These are phyloP conservation scores for Paramecium tetraurelia DNA, from an alignment of 73 alveolate genomes.

Conservation along the genomic window DNA sequence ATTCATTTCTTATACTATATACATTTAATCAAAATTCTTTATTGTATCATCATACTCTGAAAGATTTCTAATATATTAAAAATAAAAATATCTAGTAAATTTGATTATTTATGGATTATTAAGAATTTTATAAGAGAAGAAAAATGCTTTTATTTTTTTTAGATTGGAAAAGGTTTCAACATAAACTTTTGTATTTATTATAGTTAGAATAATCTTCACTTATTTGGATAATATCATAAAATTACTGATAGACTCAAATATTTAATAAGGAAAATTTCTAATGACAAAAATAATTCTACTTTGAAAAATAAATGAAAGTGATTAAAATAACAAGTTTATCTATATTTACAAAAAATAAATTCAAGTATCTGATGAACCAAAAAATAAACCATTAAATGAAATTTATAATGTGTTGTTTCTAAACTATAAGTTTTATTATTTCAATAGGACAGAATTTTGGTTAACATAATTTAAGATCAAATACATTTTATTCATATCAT, in stretches of 20 bases:
- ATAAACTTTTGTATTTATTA: neutral
- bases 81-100: neutral
- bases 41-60: neutral
- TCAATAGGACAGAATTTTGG: neutral
- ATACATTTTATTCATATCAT: neutral
- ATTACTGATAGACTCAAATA: constrained; percentile 5
- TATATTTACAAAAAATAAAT: constrained; percentile 50
- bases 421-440: neutral
- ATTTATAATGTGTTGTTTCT: neutral
- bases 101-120: constrained; percentile 11
- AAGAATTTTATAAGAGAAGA: neutral
- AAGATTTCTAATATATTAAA: neutral
- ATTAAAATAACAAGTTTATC: constrained; percentile 23
- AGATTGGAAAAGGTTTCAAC: neutral
- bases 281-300: no score
- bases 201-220: neutral
- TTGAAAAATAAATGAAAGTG: neutral
- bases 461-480: neutral
- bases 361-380: constrained; percentile 63
- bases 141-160: neutral
- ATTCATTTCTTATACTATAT: neutral
- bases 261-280: neutral
- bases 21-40: neutral
- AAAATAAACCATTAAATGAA: constrained; percentile 51
- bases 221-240: neutral